Conservation (phyloP, 345 rosid genomes). For the Moringa oleifera region DNA sequence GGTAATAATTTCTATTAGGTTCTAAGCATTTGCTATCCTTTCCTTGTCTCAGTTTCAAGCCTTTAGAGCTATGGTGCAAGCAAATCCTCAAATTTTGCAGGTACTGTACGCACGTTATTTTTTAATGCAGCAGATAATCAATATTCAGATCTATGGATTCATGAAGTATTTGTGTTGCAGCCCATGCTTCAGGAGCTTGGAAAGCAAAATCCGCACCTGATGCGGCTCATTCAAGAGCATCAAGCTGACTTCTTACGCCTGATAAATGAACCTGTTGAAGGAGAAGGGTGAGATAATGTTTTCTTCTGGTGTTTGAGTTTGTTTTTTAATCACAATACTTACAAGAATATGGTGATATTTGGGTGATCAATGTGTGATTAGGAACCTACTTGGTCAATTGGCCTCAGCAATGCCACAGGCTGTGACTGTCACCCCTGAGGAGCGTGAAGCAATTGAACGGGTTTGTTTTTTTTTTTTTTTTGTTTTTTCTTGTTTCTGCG, state of each 20-base stretch:
- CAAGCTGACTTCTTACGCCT: conserved; percentile 80
- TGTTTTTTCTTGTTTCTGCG: too few relatives aligned
- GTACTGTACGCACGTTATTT: too few relatives aligned
- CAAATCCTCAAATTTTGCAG: conserved; percentile 78
- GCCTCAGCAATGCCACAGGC: conserved; percentile 86
- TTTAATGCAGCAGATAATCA: too few relatives aligned
- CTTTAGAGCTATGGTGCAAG: conserved; percentile 76
- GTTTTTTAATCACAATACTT: too few relatives aligned
- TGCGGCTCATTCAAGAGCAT: conserved; percentile 86
- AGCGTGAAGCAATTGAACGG: conserved; percentile 92
- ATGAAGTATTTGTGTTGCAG: conserved; percentile 46
- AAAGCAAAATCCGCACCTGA: conserved; percentile 76
- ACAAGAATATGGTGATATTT: too few relatives aligned
- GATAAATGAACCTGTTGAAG: conserved; percentile 85
- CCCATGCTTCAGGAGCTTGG: conserved; percentile 96
- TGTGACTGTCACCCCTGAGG: conserved; percentile 82
- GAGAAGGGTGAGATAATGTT: conserved; percentile 57
- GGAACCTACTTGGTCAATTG: conserved; percentile 67
- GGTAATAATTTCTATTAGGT: not conserved
- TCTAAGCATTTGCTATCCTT: too few relatives aligned
- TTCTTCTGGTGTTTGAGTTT: not conserved
- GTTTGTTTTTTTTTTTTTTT: conserved; percentile 29
- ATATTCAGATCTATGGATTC: too few relatives aligned
- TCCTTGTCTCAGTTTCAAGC: conserved; percentile 76
- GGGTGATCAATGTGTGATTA: conserved; percentile 15